Evolutionary conservation across 495 filamentous ascomycete genomes (phyloP).

Genomic region (Amorphotheca resinae): DNA sequence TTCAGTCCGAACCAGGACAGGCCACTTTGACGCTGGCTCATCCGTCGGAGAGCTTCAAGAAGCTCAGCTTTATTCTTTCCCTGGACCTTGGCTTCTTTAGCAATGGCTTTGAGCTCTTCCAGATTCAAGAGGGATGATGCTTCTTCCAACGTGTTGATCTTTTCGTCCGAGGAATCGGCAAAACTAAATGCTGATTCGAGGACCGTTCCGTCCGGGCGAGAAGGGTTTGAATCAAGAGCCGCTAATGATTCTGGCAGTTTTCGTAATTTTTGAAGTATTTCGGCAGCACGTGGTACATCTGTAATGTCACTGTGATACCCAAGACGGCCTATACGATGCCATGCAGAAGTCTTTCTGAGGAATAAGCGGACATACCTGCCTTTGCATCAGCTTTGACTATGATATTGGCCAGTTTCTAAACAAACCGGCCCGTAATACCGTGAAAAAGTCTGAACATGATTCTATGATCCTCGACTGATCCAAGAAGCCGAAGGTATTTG

Average conservation of each 20-base stretch:
- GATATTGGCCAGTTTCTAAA: too few species aligned
- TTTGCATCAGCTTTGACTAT: slow-evolving; percentile 2
- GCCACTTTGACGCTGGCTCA: slow-evolving; percentile 60
- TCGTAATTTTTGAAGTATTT: slow-evolving; percentile 36
- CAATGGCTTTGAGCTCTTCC: slow-evolving; percentile 75
- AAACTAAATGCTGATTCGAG: slow-evolving; percentile 52
- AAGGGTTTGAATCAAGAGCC: slow-evolving; percentile 23
- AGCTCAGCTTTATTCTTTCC: slow-evolving; percentile 86
- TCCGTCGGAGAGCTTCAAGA: slow-evolving; percentile 52
- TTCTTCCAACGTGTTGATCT: slow-evolving; percentile 72
- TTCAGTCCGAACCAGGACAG: slow-evolving; percentile 49
- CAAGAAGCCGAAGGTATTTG: background rate
- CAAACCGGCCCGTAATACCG: too few species aligned
- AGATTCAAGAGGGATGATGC: slow-evolving; percentile 67
- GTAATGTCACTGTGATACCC: slow-evolving; percentile 74
- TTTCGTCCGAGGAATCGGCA: slow-evolving; percentile 60
- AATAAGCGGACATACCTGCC: slow-evolving; percentile 81
- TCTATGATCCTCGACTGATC: too few species aligned
- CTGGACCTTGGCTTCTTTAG: slow-evolving; percentile 75
- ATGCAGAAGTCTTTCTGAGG: slow-evolving; percentile 83
- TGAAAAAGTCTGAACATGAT: too few species aligned
- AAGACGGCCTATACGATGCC: slow-evolving; percentile 73
- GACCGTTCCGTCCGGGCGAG: slow-evolving; percentile 32
- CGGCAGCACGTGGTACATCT: slow-evolving; percentile 52
- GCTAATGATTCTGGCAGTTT: slow-evolving; percentile 28